These are phyloP conservation scores for Neofusicoccum umdonicola DNA, from an alignment of 2,329 filamentous ascomycete genomes.

Conservation along the genomic window DNA sequence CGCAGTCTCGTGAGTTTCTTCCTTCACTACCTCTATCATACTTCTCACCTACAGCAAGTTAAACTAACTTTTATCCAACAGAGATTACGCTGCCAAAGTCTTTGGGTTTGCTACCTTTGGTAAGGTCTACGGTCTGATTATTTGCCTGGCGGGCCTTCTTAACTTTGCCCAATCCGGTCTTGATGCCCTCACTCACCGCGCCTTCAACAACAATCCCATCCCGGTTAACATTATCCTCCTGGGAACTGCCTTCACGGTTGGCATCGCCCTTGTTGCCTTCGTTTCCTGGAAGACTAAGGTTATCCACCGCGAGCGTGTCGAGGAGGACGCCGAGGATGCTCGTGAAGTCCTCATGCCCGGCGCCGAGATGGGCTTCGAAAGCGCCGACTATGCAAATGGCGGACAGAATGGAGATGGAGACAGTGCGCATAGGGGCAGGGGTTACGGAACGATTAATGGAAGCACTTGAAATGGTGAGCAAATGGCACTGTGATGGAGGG, in stretches of 20 bases:
- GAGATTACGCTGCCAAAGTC: slow-evolving; percentile 84
- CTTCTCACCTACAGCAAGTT: background rate
- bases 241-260: slow-evolving; percentile 60
- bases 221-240: slow-evolving; percentile 74
- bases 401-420: background rate
- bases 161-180: slow-evolving; percentile 82
- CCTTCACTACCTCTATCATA: background rate
- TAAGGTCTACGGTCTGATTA: slow-evolving; percentile 89
- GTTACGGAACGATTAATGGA: background rate
- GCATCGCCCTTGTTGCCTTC: slow-evolving; percentile 63
- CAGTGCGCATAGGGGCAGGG: background rate
- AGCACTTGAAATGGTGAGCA: background rate
- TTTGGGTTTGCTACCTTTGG: slow-evolving; percentile 90
- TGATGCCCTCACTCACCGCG: slow-evolving; percentile 72
- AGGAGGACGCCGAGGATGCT: slow-evolving; percentile 35
- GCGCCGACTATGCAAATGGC: background rate
- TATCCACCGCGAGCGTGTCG: slow-evolving; percentile 38
- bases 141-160: slow-evolving; percentile 77
- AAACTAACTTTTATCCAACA: slow-evolving; percentile 24
- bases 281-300: slow-evolving; percentile 54
- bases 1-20: slow-evolving; percentile 62
- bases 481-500: background rate
- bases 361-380: slow-evolving; percentile 19
- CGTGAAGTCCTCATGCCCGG: slow-evolving; percentile 37
- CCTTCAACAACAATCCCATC: slow-evolving; percentile 69